Conservation (phyloP, 176 grass and related monocot species). For the Avena atlantica region DNA sequence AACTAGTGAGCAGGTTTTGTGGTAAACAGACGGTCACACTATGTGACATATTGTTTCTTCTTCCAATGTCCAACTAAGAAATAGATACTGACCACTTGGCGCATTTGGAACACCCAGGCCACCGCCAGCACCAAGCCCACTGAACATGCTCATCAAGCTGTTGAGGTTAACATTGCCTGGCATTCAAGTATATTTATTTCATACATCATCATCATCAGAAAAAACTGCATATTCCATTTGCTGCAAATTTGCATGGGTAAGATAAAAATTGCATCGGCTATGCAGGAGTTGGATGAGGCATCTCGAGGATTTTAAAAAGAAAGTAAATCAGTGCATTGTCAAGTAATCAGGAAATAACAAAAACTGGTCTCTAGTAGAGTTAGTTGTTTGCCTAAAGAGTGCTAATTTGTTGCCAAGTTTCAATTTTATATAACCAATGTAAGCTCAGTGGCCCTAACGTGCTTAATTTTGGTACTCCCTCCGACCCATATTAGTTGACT, state of each 20-base stretch:
- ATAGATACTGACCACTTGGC: slow-evolving; percentile 53
- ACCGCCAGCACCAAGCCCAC: slow-evolving; percentile 69
- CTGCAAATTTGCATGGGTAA: background rate
- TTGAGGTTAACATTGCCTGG: slow-evolving; percentile 63
- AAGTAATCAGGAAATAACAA: slow-evolving; percentile 5
- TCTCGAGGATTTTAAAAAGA: background rate
- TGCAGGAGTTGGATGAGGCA: background rate
- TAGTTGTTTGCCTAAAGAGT: background rate
- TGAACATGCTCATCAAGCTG: slow-evolving; percentile 76
- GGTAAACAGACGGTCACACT: background rate
- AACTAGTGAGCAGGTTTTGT: background rate
- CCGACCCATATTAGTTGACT: too few relatives aligned
- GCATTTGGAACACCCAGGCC: slow-evolving; percentile 36
- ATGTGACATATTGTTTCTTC: background rate
- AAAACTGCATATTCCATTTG: background rate
- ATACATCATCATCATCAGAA: background rate
- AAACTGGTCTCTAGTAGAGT: background rate
- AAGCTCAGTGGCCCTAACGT: background rate
- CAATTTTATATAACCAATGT: background rate
- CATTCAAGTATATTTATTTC: slow-evolving; percentile 42
- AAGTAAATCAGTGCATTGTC: background rate
- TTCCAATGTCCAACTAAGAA: background rate
- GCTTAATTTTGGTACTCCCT: background rate
- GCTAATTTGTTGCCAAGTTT: background rate
- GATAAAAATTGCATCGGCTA: background rate